Conservation (phyloP, 2,329 filamentous ascomycete genomes). For the Pestalotiopsis sp. region DNA sequence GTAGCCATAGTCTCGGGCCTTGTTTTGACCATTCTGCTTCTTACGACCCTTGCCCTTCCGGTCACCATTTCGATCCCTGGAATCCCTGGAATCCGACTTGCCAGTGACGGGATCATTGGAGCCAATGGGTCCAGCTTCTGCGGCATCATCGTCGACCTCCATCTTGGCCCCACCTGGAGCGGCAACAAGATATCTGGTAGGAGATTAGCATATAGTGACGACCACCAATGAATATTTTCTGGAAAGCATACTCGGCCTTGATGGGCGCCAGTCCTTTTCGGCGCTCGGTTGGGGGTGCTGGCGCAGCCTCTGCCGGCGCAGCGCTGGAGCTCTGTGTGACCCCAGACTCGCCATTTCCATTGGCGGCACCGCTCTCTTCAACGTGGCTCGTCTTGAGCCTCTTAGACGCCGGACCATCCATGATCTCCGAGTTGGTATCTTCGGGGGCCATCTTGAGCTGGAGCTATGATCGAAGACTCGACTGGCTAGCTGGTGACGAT, state of each 20-base stretch:
- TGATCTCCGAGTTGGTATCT: not conserved
- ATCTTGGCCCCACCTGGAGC: slow-evolving; percentile 24
- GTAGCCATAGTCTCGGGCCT: slow-evolving; percentile 76
- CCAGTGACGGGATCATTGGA: slow-evolving; percentile 62
- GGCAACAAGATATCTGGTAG: slow-evolving; percentile 34
- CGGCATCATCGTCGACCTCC: slow-evolving; percentile 57
- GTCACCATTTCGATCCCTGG: slow-evolving; percentile 38
- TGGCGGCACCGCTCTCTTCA: not conserved
- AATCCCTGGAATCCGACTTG: slow-evolving; percentile 33
- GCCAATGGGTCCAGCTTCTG: slow-evolving; percentile 54
- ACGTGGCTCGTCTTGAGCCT: not conserved
- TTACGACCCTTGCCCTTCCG: slow-evolving; percentile 55
- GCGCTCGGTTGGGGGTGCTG: slow-evolving; percentile 19
- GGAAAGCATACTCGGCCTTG: slow-evolving; percentile 37
- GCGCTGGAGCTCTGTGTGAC: not conserved
- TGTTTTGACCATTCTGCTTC: slow-evolving; percentile 78
- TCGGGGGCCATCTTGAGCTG: not conserved
- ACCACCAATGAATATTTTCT: not conserved
- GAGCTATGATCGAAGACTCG: not conserved
- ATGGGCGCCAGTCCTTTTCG: slow-evolving; percentile 35
- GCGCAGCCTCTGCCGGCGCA: not conserved
- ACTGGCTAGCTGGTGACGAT: not conserved
- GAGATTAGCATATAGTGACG: not conserved
- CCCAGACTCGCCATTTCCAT: not conserved
- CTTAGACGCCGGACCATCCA: slow-evolving; percentile 8